Base-by-base conservation (phyloP, 2,329 filamentous ascomycete genomes). In the Trichoderma oligosporum region DNA sequence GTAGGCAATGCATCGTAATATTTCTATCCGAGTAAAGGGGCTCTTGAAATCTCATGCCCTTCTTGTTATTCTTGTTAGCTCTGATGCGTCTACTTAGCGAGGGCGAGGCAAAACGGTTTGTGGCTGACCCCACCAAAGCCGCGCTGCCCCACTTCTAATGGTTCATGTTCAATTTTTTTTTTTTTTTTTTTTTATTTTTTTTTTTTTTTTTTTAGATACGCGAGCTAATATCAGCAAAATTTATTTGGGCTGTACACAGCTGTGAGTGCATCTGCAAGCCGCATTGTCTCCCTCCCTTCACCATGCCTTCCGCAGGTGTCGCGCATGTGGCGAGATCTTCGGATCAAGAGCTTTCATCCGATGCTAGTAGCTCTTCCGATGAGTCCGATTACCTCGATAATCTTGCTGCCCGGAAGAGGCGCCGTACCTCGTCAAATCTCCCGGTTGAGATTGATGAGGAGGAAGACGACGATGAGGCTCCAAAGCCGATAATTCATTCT, bases 321-420 rank as follows among this genome's bases (percentile, higher is more conserved):
- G n/a, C 57, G 7, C 7, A 16, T 27, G 24, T 6, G 24, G 42
- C 54, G n/a, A 42, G 35, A 7, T 48, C 57, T 16, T 33, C 51
- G 51, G 57, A 49, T 25, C 51, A 42, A 11, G 42, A 55, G 44
- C 41, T 35, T 12, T 59, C 52, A 8, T 56, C 57, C 0, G 36
- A 41, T 24, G 20, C 42, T 18, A 22, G 4, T 16, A 35, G 29
- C 4, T 68, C 63, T 18, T 71, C 70, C 49, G 65, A 67, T 56
- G 74, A 77, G 64, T 82, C 80, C 33, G 79, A 82, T 62, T 76
- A 73, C 58, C 74, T 82, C 39, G 75, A 78, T 68, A 76, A 70
- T 63, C 64, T 66, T 41, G 66, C 69, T 46, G 71, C 77, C 35
- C 74, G 77, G 61, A 80, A 80, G 68, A 71, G 76, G 60, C 75